Base-by-base conservation (phyloP, 257 asterid genomes). In the Thymus quinquecostatus region DNA sequence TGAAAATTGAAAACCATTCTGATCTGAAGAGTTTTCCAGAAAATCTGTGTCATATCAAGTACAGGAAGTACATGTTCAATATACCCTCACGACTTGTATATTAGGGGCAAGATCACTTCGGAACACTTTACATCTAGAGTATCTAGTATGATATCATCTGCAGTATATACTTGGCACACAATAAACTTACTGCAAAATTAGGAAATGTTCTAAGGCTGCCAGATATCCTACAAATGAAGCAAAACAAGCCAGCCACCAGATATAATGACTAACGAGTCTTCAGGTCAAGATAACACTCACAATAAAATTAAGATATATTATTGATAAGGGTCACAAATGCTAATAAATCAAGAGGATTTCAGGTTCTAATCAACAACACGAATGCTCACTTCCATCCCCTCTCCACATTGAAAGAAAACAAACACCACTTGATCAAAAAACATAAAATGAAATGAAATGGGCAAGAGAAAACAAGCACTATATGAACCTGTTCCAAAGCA, bases 401-500 rank as follows among this genome's bases (percentile, higher is more conserved):
- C 53, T 2, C 71, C 64, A 59, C 47, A 2, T 4, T 2, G 21
- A 14, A 21, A 38, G 5, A 40, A 41, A 14, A 28, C 53, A 29
- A 27, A 29, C 56, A 72, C 40, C 65, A 59, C 43, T 9, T 49
- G 51, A 62, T 40, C 32, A 44, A 50, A 36, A 5, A 45, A 65
- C 13, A 38, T 38, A 7, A 66, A 13, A 36, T 44, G 8, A 32
- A 28, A 47, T 8, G 33, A 27, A 68, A 34, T 13, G 44, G 45
- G 64, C 45, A 75, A 64, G 67, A 60, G 67, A 32, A 67, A 64
- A 55, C 48, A 36, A 56, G 76, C 50, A 57, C 76, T 61, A 72
- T 69, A 71, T 48, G 51, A 76, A 95, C 99, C 99, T 95, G 98
- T 84, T 95, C 99, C 71, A 95, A 76, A 36, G 95, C 92, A 78